A percentile compares a stretch with the other conserved stretches of the same genome.
phyloP scores from a whole-genome alignment of 176 grass and related monocot species.

The Oryza brachyantha region DNA sequence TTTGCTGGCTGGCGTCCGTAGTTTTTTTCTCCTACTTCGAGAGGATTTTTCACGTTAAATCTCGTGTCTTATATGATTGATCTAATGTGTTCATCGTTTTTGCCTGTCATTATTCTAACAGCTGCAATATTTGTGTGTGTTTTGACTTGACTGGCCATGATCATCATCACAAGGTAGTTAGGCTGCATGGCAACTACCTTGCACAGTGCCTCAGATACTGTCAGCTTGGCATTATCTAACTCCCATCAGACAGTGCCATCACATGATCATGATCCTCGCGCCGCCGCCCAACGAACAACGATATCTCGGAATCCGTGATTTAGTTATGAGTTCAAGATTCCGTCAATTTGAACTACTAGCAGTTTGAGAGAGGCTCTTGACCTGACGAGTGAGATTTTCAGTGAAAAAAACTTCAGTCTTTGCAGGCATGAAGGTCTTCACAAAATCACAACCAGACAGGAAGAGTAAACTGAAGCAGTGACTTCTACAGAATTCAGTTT shows the following conservation, averaged over 20 bases:
- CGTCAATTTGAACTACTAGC: conserved; percentile 20
- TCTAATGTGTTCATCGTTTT: no score
- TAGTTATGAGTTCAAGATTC: conserved; percentile 21
- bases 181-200: conserved; percentile 30
- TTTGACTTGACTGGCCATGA: conserved; percentile 35
- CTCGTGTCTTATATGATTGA: no score
- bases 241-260: conserved; percentile 49
- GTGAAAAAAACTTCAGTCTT: neutral
- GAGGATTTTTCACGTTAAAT: no score
- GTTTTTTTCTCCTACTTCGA: no score
- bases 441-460: neutral
- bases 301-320: conserved; percentile 40
- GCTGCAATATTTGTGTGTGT: conserved; percentile 24
- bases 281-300: conserved; percentile 57
- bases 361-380: neutral
- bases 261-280: conserved; percentile 48
- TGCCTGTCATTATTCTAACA: no score
- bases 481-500: neutral
- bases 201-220: conserved; percentile 30
- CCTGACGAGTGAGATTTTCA: neutral
- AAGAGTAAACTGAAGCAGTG: neutral
- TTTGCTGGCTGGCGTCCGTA: no score
- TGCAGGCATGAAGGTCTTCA: neutral
- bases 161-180: conserved; percentile 37
- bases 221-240: conserved; percentile 57